Evolutionary conservation across 2,329 filamentous ascomycete genomes (phyloP).

Genomic region (Claviceps sp.): DNA sequence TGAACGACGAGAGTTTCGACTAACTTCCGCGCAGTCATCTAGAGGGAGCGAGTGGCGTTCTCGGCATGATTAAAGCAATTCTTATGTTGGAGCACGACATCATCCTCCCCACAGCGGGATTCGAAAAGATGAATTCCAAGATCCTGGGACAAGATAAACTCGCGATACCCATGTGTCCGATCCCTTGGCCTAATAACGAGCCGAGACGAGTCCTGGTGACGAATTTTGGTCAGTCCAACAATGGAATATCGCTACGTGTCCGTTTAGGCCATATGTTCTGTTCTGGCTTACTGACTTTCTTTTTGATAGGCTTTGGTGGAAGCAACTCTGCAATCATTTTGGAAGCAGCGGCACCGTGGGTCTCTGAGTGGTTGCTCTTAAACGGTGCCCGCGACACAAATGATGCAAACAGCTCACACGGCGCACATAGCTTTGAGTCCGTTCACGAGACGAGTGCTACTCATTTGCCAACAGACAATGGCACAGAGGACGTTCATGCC

Average conservation of each 20-base stretch:
- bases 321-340: slow-evolving; percentile 12
- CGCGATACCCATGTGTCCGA: slow-evolving; percentile 4
- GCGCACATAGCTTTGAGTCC: background rate
- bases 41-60: slow-evolving; percentile 7
- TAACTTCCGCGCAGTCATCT: slow-evolving; percentile 8
- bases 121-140: slow-evolving; percentile 12
- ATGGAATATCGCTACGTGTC: background rate
- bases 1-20: background rate
- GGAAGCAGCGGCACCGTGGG: slow-evolving; percentile 2
- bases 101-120: slow-evolving; percentile 13
- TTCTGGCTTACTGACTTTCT: slow-evolving; percentile 3
- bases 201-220: slow-evolving; percentile 11
- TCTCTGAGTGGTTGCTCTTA: background rate
- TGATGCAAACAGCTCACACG: background rate
- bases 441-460: background rate
- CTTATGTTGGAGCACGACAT: slow-evolving; percentile 11
- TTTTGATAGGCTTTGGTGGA: slow-evolving; percentile 9
- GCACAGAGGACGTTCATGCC: background rate
- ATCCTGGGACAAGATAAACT: slow-evolving; percentile 11
- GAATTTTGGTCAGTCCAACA: slow-evolving; percentile 11
- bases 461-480: background rate
- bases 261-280: background rate
- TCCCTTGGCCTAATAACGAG: slow-evolving; percentile 11
- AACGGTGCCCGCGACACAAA: background rate
- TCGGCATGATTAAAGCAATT: slow-evolving; percentile 13